Base-by-base conservation (phyloP, 78 protist genomes). In the Guillardia theta region DNA sequence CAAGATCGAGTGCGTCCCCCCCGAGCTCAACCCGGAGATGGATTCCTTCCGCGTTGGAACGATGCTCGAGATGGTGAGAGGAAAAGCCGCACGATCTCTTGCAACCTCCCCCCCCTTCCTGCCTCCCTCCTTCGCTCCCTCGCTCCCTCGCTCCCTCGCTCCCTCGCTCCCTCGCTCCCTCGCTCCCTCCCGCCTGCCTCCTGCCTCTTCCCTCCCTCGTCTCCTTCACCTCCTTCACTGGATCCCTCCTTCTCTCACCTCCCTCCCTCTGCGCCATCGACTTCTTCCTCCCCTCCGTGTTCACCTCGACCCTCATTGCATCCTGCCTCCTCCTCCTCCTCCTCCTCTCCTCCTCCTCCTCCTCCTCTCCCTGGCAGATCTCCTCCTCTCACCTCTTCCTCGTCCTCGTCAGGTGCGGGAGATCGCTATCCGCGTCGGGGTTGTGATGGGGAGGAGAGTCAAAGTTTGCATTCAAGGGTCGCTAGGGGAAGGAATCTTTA, bases 1-100 rank as follows among this genome's bases (percentile, higher is more conserved):
- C 88, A 0, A 19, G 22, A 18, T 92, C 58, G 15, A 6, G 41
- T 10, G 18, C 50, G 6, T 44, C 19, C 78, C 94, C 41, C 94
- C 94, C 8, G 94, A 92, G 83, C 83, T 92, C 48, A 92, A 92
- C 77, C 64, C 46, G 33, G 58, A 92, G 53, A 92, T 92, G 94
- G 94, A 92, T 41, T 27, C 94, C 10, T 92, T 54, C 94, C 78
- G 94, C 0, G 77, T 58, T 3, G 94, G 94, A 33, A 58, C 83
- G 0, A 39, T 92, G 58, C 94, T 92, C 48, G 94, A 92, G 94
- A 77, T 92, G 27, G 94, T 92, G 53, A 50, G 58, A 15, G 30
- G 30, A 50, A 10, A 50, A 50, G 30, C 58, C 2, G 21, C 70
- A 58, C 70, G 70, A 27, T 58, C 21, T 58, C 70, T 58, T 58